These are phyloP conservation scores for Pelargonium nanum DNA, from an alignment of 345 rosid species.

Conservation along the genomic window DNA sequence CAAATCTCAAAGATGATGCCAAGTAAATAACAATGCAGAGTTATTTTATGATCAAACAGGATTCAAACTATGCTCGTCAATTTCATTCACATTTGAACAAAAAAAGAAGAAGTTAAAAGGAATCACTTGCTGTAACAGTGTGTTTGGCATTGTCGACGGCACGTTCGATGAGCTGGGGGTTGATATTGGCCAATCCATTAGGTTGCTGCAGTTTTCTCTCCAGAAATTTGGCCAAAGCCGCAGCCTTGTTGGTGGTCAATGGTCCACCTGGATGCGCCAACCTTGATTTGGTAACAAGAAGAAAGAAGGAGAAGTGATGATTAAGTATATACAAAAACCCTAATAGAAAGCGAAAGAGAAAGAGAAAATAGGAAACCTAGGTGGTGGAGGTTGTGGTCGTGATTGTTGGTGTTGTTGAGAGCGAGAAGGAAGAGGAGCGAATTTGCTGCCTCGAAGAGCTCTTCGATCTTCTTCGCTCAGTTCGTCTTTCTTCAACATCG, in stretches of 20 bases:
- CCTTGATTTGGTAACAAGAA: slow-evolving; percentile 18
- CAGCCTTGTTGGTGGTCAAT: slow-evolving; percentile 86
- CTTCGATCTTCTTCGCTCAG: slow-evolving; percentile 78
- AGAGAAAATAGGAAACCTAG: background rate
- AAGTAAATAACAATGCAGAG: too few relatives aligned
- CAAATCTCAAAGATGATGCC: too few relatives aligned
- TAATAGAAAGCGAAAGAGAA: background rate
- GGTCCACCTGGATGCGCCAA: slow-evolving; percentile 95
- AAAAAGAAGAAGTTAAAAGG: background rate
- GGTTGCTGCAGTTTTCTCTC: slow-evolving; percentile 88
- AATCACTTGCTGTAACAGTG: slow-evolving; percentile 41
- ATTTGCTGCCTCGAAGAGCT: slow-evolving; percentile 95
- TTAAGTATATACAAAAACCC: too few relatives aligned
- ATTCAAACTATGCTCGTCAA: background rate
- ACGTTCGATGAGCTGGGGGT: slow-evolving; percentile 63
- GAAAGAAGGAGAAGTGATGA: too few relatives aligned
- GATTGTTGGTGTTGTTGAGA: slow-evolving; percentile 44
- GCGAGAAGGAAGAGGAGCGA: slow-evolving; percentile 67
- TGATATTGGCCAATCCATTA: slow-evolving; percentile 56
- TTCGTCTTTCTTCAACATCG: slow-evolving; percentile 21
- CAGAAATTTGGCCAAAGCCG: slow-evolving; percentile 81
- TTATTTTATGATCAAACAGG: too few relatives aligned
- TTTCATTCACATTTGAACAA: background rate
- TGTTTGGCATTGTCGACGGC: slow-evolving; percentile 72
- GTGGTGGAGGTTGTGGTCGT: background rate